Evolutionary conservation across 2,329 filamentous ascomycete species (phyloP).

Genomic region (Neocatenulostroma microsporum): DNA sequence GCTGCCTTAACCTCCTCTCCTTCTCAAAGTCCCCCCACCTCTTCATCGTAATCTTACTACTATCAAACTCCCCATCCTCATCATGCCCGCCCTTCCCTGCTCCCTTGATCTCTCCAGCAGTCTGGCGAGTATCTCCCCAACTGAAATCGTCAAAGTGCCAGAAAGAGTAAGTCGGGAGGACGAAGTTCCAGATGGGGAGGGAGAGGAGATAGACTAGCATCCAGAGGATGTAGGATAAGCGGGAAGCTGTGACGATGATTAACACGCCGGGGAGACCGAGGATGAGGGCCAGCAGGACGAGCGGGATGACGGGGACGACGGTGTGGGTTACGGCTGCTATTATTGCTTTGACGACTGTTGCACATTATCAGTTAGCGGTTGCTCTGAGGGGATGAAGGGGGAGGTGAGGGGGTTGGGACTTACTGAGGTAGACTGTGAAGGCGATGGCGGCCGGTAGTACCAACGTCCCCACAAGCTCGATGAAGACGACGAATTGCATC

Average conservation of each 20-base stretch:
- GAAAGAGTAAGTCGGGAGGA: constrained; percentile 87
- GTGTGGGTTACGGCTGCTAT: constrained; percentile 50
- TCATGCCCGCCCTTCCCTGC: constrained; percentile 52
- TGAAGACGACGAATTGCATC: constrained; percentile 98
- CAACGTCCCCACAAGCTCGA: constrained; percentile 88
- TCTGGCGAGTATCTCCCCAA: constrained; percentile 97
- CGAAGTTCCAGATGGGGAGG: constrained; percentile 94
- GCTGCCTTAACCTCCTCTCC: constrained; percentile 31
- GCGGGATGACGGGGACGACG: constrained; percentile 72
- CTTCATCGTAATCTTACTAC: constrained; percentile 99
- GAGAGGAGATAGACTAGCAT: constrained; percentile 94
- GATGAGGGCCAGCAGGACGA: constrained; percentile 81
- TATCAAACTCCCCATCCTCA: constrained; percentile 95
- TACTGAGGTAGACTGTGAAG: constrained; percentile 93
- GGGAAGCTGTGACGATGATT: constrained; percentile 88
- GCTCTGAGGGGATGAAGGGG: too few relatives aligned
- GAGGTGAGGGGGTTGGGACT: too few relatives aligned
- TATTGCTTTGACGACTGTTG: constrained; percentile 74
- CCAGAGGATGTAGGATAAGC: constrained; percentile 86
- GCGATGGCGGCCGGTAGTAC: constrained; percentile 93
- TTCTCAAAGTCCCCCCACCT: constrained; percentile 94
- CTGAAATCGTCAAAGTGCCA: constrained; percentile 99
- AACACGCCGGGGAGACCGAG: constrained; percentile 86
- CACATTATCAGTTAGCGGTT: constrained; percentile 26
- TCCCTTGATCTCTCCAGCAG: constrained; percentile 81